These are phyloP conservation scores for Ballota nigra DNA, from an alignment of 257 asterid species.

Conservation along the genomic window DNA sequence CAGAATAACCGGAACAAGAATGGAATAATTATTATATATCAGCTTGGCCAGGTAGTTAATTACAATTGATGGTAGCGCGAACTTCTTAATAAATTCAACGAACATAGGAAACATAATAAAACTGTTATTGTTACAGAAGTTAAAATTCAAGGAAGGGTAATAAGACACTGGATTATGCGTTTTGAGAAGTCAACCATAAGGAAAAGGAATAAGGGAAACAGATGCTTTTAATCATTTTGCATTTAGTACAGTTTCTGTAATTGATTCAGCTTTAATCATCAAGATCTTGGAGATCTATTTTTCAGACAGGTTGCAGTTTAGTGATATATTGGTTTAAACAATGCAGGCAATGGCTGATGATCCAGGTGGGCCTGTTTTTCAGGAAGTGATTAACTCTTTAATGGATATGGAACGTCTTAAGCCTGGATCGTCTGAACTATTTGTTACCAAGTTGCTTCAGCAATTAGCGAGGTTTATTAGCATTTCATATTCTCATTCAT, in stretches of 20 bases:
- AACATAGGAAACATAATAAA: background rate
- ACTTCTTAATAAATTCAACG: background rate
- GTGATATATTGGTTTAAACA: background rate
- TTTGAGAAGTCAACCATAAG: background rate
- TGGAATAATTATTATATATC: background rate
- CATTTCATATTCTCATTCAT: conserved; percentile 16
- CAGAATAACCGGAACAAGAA: background rate
- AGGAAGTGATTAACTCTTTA: conserved; percentile 56
- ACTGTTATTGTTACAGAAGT: background rate
- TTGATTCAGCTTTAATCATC: background rate
- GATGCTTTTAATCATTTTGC: background rate
- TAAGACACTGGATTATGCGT: background rate
- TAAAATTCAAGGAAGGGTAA: background rate
- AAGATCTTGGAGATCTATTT: background rate
- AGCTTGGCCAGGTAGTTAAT: background rate
- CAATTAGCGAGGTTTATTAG: conserved; percentile 67
- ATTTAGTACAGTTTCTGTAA: background rate
- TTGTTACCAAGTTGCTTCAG: conserved; percentile 79
- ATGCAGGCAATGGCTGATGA: conserved; percentile 64
- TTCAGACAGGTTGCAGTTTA: background rate
- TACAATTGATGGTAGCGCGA: background rate
- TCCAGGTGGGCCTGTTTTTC: conserved; percentile 53
- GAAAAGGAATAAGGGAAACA: background rate
- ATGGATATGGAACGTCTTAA: conserved; percentile 76
- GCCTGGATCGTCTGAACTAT: conserved; percentile 77